Percentiles rank a stretch among this genome's conserved stretches.
Conservation (phyloP, 2,329 filamentous ascomycete genomes). For the Tolypocladium capitatum region DNA sequence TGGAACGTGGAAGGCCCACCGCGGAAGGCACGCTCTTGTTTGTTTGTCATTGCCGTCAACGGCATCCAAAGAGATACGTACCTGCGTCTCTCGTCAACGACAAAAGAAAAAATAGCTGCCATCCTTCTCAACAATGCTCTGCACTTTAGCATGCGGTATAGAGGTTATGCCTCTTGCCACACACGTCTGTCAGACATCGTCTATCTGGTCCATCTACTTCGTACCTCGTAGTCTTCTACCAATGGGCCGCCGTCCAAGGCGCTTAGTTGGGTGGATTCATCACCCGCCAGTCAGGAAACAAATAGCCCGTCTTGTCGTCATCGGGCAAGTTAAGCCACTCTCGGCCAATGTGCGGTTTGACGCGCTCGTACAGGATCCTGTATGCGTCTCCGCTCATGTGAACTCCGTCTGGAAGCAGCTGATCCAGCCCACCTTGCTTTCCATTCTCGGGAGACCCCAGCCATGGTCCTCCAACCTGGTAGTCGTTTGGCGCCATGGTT, state of each 20-base stretch:
- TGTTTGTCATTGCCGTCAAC: too few relatives aligned
- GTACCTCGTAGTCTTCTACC: too few relatives aligned
- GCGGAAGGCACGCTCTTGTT: too few relatives aligned
- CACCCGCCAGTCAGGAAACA: slow-evolving; percentile 36
- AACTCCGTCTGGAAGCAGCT: slow-evolving; percentile 43
- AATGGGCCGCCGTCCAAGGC: not conserved
- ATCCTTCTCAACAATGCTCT: not conserved
- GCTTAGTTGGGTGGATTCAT: slow-evolving; percentile 1
- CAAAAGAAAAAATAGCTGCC: too few relatives aligned
- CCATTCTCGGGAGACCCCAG: slow-evolving; percentile 38
- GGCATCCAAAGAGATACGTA: too few relatives aligned
- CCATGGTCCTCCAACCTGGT: slow-evolving; percentile 32
- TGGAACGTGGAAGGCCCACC: too few relatives aligned
- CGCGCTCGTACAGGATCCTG: slow-evolving; percentile 33
- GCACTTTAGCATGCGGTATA: too few relatives aligned
- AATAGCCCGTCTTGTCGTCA: slow-evolving; percentile 24
- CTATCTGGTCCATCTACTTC: not conserved
- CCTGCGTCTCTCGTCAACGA: not conserved
- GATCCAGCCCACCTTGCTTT: slow-evolving; percentile 34
- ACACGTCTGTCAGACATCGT: not conserved
- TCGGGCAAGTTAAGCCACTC: slow-evolving; percentile 24
- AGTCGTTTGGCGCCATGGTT: slow-evolving; percentile 42
- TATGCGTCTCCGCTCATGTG: slow-evolving; percentile 44
- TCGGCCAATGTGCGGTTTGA: slow-evolving; percentile 34
- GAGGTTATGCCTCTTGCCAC: not conserved